phyloP scores from a whole-genome alignment of 2,329 filamentous ascomycete genomes.

The Akanthomyces uredinophilus region DNA sequence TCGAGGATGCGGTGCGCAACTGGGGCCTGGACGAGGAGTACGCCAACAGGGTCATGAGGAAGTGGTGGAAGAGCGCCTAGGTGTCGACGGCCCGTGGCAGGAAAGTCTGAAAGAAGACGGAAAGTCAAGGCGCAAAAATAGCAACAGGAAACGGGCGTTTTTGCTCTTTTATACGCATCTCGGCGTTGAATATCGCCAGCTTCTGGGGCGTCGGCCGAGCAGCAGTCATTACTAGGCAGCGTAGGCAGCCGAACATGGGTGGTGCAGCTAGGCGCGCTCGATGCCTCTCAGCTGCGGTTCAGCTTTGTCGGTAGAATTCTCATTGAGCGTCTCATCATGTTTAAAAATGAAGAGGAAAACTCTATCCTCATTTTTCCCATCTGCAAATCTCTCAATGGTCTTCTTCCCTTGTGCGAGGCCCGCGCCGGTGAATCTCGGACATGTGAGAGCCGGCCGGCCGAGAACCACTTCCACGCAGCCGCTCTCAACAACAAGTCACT shows the following conservation, averaged over 20 bases:
- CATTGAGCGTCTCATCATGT: no score
- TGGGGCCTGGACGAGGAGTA: conserved; percentile 52
- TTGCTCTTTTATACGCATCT: not conserved
- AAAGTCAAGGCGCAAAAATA: not conserved
- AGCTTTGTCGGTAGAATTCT: not conserved
- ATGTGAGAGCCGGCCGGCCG: not conserved
- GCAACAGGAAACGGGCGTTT: not conserved
- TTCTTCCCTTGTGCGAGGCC: not conserved
- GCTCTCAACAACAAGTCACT: not conserved
- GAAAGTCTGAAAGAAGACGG: not conserved
- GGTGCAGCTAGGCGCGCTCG: conserved; percentile 79
- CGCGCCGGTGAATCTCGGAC: not conserved
- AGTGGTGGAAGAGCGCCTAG: conserved; percentile 29
- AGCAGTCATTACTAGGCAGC: not conserved
- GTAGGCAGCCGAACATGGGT: conserved; percentile 29
- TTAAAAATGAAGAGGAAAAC: no score
- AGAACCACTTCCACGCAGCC: not conserved
- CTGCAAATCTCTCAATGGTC: not conserved
- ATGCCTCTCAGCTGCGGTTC: not conserved
- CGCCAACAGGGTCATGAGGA: conserved; percentile 49
- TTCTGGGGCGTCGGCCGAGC: not conserved
- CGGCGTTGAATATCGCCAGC: not conserved
- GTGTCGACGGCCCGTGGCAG: no score
- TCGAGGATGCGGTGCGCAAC: conserved; percentile 50
- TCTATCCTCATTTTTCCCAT: no score